phyloP scores from a whole-genome alignment of 495 filamentous ascomycete genomes.

The Daldinia bambusicola region DNA sequence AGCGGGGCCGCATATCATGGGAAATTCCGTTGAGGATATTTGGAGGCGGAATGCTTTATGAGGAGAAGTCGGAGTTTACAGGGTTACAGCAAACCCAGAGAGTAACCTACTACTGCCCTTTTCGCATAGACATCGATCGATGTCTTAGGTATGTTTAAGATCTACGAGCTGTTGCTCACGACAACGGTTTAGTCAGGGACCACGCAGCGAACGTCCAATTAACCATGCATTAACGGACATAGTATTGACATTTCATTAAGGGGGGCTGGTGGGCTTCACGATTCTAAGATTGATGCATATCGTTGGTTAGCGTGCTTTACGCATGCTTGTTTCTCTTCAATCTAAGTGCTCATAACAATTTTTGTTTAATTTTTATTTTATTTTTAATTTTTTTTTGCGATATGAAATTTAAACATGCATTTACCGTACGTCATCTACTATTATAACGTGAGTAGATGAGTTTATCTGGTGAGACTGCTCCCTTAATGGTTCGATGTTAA shows the following conservation, averaged over 20 bases:
- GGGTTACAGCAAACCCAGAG: not conserved
- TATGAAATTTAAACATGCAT: not conserved
- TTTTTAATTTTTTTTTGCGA: not conserved
- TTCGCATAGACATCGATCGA: not conserved
- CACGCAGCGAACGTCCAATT: not conserved
- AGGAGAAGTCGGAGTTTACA: not conserved
- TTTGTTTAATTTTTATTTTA: not conserved
- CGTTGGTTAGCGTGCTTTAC: not conserved
- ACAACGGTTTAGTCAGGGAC: constrained; percentile 1
- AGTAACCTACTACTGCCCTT: not conserved
- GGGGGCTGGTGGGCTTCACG: not conserved
- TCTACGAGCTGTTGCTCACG: constrained; percentile 1
- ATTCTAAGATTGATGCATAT: not conserved
- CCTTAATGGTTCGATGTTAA: constrained; percentile 5
- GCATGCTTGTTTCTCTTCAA: not conserved
- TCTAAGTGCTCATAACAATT: not conserved
- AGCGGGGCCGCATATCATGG: not conserved
- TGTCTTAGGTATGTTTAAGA: constrained; percentile 2
- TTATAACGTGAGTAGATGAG: not conserved
- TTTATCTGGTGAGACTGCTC: constrained; percentile 5
- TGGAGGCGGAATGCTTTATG: not conserved
- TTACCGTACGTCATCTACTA: not conserved
- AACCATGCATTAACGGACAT: constrained; percentile 5
- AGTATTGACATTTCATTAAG: not conserved
- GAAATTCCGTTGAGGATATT: not conserved